Conservation (phyloP, 169 alveolate genomes). For the Eimeria acervulina region DNA sequence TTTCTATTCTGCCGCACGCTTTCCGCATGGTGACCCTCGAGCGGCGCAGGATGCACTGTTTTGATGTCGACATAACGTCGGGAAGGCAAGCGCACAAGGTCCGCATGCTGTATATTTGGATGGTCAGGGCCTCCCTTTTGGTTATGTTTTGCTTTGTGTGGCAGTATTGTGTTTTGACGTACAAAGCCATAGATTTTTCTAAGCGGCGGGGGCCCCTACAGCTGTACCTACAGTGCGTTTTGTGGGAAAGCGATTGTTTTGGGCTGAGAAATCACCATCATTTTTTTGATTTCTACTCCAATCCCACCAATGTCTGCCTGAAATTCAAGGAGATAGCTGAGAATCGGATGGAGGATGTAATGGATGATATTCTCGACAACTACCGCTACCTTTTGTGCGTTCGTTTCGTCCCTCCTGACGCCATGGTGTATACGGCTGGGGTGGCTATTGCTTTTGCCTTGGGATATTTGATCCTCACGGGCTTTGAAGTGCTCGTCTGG, state of each 20-base stretch:
- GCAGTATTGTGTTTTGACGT: slow-evolving; percentile 78
- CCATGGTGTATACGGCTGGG: slow-evolving; percentile 69
- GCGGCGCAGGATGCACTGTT: slow-evolving; percentile 80
- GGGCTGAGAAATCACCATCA: slow-evolving; percentile 58
- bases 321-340: slow-evolving; percentile 59
- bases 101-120: slow-evolving; percentile 82
- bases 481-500: slow-evolving; percentile 81
- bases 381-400: slow-evolving; percentile 77
- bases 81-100: slow-evolving; percentile 79
- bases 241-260: slow-evolving; percentile 76
- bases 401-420: slow-evolving; percentile 68
- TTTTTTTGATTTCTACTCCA: slow-evolving; percentile 76
- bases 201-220: slow-evolving; percentile 54
- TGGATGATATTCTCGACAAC: slow-evolving; percentile 54
- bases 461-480: slow-evolving; percentile 74
- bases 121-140: slow-evolving; percentile 77
- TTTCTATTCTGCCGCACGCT: slow-evolving; percentile 81
- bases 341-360: slow-evolving; percentile 34
- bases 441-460: slow-evolving; percentile 82
- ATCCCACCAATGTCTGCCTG: slow-evolving; percentile 79
- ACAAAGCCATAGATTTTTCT: slow-evolving; percentile 72
- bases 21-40: slow-evolving; percentile 80
- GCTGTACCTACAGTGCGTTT: slow-evolving; percentile 71
- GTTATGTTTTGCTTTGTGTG: slow-evolving; percentile 80
- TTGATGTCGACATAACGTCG: slow-evolving; percentile 81